Evolutionary conservation across 2,329 filamentous ascomycete species (phyloP).

Genomic region (Apiospora malaysiana): DNA sequence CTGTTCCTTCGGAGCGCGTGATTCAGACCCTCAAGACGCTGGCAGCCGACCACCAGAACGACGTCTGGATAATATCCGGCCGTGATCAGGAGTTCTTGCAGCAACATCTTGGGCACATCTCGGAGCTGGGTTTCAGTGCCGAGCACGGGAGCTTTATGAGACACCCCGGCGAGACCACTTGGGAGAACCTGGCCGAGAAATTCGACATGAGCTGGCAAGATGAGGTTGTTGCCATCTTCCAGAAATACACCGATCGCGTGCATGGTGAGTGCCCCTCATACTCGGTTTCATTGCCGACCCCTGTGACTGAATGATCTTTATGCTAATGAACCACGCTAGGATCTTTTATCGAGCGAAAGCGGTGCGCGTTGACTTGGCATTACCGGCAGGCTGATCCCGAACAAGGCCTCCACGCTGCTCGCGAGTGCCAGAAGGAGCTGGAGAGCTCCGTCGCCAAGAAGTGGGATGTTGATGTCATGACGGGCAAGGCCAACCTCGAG

Average conservation of each 20-base stretch:
- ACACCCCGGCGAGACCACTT: slow-evolving; percentile 74
- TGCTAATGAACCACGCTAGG: slow-evolving; percentile 53
- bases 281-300: not conserved
- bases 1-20: slow-evolving; percentile 84
- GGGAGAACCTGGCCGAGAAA: slow-evolving; percentile 87
- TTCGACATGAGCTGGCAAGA: slow-evolving; percentile 93
- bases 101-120: slow-evolving; percentile 90
- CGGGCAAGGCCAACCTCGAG: slow-evolving; percentile 94
- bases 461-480: slow-evolving; percentile 96
- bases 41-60: slow-evolving; percentile 79
- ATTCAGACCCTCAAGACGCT: slow-evolving; percentile 80
- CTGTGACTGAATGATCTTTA: not conserved
- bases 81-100: slow-evolving; percentile 90
- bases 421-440: slow-evolving; percentile 81
- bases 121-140: slow-evolving; percentile 88
- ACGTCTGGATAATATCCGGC: slow-evolving; percentile 98
- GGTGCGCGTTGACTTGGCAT: slow-evolving; percentile 95
- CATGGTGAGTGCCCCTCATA: slow-evolving; percentile 62
- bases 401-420: slow-evolving; percentile 79
- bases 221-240: slow-evolving; percentile 83
- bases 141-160: slow-evolving; percentile 97
- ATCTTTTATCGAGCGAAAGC: slow-evolving; percentile 92
- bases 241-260: slow-evolving; percentile 85
- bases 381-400: slow-evolving; percentile 91
- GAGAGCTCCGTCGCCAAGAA: slow-evolving; percentile 76